Percentiles rank a stretch among this genome's conserved stretches.
These are phyloP conservation scores for Stemphylium lycopersici DNA, from an alignment of 2,329 filamentous ascomycete species.

Conservation along the genomic window DNA sequence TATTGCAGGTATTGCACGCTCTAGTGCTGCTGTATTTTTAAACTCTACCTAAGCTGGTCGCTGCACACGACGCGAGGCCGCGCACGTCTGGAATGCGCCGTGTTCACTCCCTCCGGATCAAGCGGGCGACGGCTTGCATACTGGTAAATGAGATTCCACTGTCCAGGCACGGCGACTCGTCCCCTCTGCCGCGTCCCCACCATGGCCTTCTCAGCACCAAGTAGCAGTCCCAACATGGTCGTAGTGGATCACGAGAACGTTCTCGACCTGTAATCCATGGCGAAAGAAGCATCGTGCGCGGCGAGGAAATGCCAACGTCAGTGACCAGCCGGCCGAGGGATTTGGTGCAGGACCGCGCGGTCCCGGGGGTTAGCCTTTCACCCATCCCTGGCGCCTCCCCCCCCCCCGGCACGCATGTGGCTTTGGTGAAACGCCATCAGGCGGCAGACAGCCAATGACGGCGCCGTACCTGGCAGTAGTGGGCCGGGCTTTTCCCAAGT, in stretches of 20 bases:
- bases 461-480: constrained; percentile 9
- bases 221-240: constrained; percentile 3
- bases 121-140: constrained; percentile 2
- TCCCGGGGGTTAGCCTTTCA: constrained; percentile 2
- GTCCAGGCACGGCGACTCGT: constrained; percentile 1
- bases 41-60: too few relatives aligned
- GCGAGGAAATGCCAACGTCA: constrained; percentile 3
- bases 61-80: background rate
- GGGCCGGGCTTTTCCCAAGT: constrained; percentile 1
- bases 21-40: too few relatives aligned
- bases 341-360: constrained; percentile 11
- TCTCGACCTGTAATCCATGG: constrained; percentile 8
- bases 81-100: constrained; percentile 2
- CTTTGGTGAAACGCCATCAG: constrained; percentile 12
- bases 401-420: constrained; percentile 4
- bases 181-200: constrained; percentile 1
- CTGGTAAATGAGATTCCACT: constrained; percentile 8
- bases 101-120: constrained; percentile 1
- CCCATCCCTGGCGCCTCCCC: background rate
- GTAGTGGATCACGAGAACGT: constrained; percentile 6
- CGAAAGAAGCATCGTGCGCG: constrained; percentile 6
- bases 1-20: too few relatives aligned
- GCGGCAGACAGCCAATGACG: background rate
- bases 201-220: background rate
- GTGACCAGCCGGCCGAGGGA: constrained; percentile 1